Base-by-base conservation (phyloP, 2,329 filamentous ascomycete species). In the Cladosporium sphaerospermum region DNA sequence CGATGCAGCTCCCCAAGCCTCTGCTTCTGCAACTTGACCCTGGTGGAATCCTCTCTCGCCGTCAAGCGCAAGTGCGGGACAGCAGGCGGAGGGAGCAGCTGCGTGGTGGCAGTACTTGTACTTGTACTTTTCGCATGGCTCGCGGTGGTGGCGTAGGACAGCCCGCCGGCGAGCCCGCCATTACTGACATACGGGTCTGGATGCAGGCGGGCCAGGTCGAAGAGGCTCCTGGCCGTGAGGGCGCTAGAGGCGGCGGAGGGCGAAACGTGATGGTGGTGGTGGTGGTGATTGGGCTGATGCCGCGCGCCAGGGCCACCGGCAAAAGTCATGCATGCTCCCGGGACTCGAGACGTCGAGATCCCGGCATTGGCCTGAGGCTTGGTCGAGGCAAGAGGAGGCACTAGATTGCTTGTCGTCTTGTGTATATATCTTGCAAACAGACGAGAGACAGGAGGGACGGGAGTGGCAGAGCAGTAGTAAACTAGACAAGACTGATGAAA, bases 21-120 rank as follows among this genome's bases (percentile, higher is more conserved):
- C 54, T 67, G 64, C 47, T 55, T 52, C 55, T 67, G 65, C 42
- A 67, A 59, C 32, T 65, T 62, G 6, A 64, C 57, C 46, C 63
- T 52, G 4, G 64, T 67, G 9, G 55, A 59, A 9, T 66, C 63
- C 32, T 64, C 62, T n/a, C 43, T 36, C 3, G 11, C 42, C 6
- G 43, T 47, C 36, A 46, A 53, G 2, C 44, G 31, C 36, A 53
- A 11, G 13, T 34, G 36, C 32, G 43, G 43, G 13, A 51, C 44
- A 31, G 48, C 43, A 39, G 49, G 19, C 11, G 50, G 34, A 23
- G 36, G 43, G 33, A 46, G 33, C 9, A 42, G 39, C 9, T 45
- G 49, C 5, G 19, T 31, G 9, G 41, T 28, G 9, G 42, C 5
- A 28, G 19, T 31, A 31, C 18, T 13, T 3, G 42, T 28, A 45